Conservation (phyloP, 768 basidiomycete genomes). For the Pleurotus eryngii region DNA sequence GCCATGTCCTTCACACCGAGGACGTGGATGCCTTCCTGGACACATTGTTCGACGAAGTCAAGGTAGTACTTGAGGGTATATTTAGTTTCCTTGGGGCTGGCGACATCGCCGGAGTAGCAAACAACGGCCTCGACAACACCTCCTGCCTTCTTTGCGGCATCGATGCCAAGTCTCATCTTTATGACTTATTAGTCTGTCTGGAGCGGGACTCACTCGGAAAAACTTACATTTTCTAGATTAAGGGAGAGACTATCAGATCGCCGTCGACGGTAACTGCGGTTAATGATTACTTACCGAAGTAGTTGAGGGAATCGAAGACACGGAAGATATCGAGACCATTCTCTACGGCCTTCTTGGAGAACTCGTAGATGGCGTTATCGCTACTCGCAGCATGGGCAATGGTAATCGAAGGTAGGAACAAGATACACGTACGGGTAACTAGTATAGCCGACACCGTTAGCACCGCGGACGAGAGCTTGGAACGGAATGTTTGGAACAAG, state of each 20-base stretch:
- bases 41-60: conserved; percentile 90
- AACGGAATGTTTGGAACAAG: conserved; percentile 98
- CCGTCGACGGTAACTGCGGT: background rate
- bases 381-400: conserved; percentile 32
- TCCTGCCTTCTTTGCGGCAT: conserved; percentile 99
- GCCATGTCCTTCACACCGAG: conserved; percentile 99
- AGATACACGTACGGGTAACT: conserved; percentile 78
- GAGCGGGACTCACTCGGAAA: background rate
- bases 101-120: conserved; percentile 98
- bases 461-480: conserved; percentile 97
- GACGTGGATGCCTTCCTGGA: conserved; percentile 93
- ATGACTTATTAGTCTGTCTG: background rate
- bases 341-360: conserved; percentile 99
- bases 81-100: conserved; percentile 91
- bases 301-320: conserved; percentile 98
- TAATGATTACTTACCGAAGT: conserved; percentile 66
- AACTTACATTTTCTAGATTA: conserved; percentile 66
- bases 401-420: background rate
- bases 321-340: conserved; percentile 99
- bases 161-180: conserved; percentile 96
- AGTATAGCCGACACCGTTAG: conserved; percentile 98
- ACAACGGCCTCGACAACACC: conserved; percentile 97
- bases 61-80: conserved; percentile 98
- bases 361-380: conserved; percentile 99
- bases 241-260: background rate